Evolutionary conservation across 495 filamentous ascomycete species (phyloP).

Genomic region (Amniculicola lignicola): DNA sequence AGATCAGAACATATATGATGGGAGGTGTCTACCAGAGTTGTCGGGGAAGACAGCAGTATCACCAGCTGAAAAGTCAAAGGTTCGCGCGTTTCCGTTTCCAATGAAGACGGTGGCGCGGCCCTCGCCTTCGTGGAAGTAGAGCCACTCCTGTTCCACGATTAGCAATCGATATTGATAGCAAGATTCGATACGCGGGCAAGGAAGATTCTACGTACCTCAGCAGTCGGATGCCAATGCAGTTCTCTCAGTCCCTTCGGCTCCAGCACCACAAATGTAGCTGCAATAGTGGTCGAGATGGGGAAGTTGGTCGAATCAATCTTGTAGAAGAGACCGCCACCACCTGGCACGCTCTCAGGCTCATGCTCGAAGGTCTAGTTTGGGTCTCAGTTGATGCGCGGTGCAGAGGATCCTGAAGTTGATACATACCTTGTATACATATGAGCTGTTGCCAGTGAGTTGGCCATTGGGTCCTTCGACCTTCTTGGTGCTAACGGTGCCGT

Average conservation of each 20-base stretch:
- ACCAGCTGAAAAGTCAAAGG: slow-evolving; percentile 62
- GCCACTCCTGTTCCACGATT: slow-evolving; percentile 57
- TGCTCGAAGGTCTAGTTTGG: slow-evolving; percentile 53
- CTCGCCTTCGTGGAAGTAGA: slow-evolving; percentile 60
- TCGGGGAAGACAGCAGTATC: slow-evolving; percentile 66
- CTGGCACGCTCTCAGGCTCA: slow-evolving; percentile 52
- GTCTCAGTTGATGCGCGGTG: too few relatives aligned
- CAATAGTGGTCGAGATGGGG: slow-evolving; percentile 57
- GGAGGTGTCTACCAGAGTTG: slow-evolving; percentile 49
- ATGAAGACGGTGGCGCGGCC: slow-evolving; percentile 62
- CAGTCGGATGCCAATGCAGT: slow-evolving; percentile 68
- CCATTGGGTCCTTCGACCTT: slow-evolving; percentile 50
- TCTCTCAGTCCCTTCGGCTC: slow-evolving; percentile 60
- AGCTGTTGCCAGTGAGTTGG: slow-evolving; percentile 51
- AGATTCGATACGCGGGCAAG: not conserved
- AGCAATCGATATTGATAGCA: slow-evolving; percentile 15
- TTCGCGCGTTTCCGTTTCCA: slow-evolving; percentile 55
- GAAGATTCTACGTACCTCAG: slow-evolving; percentile 42
- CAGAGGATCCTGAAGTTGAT: too few relatives aligned
- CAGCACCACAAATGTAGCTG: slow-evolving; percentile 58
- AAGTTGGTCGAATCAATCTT: slow-evolving; percentile 64
- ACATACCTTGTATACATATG: slow-evolving; percentile 59
- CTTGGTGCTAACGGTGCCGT: slow-evolving; percentile 47
- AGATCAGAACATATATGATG: not conserved
- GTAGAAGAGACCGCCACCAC: slow-evolving; percentile 56